Evolutionary conservation across 352 stramenopile genomes (phyloP).

Genomic region (Phytophthora boehmeriae): DNA sequence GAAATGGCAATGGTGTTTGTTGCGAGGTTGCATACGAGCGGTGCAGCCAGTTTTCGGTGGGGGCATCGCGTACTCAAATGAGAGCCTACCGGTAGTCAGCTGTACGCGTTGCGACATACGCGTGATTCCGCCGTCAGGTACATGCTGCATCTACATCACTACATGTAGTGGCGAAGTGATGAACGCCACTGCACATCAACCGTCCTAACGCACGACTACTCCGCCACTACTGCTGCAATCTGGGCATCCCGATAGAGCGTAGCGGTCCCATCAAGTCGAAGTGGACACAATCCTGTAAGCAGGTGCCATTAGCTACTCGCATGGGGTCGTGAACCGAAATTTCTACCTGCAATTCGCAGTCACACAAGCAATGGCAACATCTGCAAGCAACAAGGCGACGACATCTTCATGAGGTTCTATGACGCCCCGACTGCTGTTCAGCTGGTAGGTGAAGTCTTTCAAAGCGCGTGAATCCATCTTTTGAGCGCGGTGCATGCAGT

Average conservation of each 20-base stretch:
- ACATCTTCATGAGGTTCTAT: constrained; percentile 12
- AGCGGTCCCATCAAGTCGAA: background rate
- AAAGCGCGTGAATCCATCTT: constrained; percentile 4
- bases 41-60: background rate
- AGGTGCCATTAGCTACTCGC: constrained; percentile 1
- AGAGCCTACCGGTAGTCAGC: no score
- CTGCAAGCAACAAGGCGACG: constrained; percentile 26
- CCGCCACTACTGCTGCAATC: no score
- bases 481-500: background rate
- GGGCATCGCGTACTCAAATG: no score
- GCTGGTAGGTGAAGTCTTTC: constrained; percentile 24
- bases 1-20: background rate
- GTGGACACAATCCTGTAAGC: background rate
- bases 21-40: background rate
- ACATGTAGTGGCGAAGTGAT: no score
- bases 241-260: no score
- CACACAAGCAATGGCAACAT: constrained; percentile 10
- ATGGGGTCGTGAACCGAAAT: background rate
- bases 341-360: background rate
- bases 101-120: no score
- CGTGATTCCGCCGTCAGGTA: no score
- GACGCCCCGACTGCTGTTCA: constrained; percentile 3
- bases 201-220: no score
- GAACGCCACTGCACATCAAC: no score
- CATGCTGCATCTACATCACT: no score